Percentiles rank a stretch among this genome's conserved stretches.
These are phyloP conservation scores for Pseudozyma sp. DNA, from an alignment of 1,284 basidiomycete genomes.

Conservation along the genomic window DNA sequence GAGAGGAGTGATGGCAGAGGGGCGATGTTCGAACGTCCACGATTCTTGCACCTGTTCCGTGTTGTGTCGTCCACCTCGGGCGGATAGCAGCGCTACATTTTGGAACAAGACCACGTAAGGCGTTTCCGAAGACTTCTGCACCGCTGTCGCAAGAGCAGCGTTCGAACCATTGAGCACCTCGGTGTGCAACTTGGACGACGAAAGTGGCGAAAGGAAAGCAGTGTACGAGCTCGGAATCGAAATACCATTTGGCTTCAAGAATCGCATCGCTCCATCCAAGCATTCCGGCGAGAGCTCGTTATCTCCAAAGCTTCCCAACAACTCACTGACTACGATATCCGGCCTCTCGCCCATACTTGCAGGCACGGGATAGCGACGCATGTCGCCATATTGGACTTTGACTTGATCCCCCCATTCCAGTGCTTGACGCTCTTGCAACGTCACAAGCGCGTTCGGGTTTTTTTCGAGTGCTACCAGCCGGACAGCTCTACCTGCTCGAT, in stretches of 20 bases:
- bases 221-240: slow-evolving; percentile 97
- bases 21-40: slow-evolving; percentile 91
- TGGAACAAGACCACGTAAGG: slow-evolving; percentile 99
- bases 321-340: slow-evolving; percentile 94
- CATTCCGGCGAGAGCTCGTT: slow-evolving; percentile 99
- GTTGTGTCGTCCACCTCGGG: slow-evolving; percentile 72
- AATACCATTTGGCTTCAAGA: slow-evolving; percentile 77
- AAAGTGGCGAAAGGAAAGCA: slow-evolving; percentile 90
- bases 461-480: slow-evolving; percentile 90
- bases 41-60: slow-evolving; percentile 90
- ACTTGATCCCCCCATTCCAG: slow-evolving; percentile 84
- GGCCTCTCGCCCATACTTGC: slow-evolving; percentile 74
- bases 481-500: slow-evolving; percentile 75
- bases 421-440: slow-evolving; percentile 59
- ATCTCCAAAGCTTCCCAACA: slow-evolving; percentile 96
- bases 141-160: slow-evolving; percentile 23
- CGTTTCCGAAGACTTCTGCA: slow-evolving; percentile 79
- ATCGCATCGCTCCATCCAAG: slow-evolving; percentile 92
- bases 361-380: slow-evolving; percentile 79
- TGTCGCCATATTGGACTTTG: slow-evolving; percentile 88
- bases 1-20: slow-evolving; percentile 47
- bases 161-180: slow-evolving; percentile 43
- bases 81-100: slow-evolving; percentile 74
- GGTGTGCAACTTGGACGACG: slow-evolving; percentile 83
- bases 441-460: slow-evolving; percentile 73